phyloP scores from a whole-genome alignment of 805 yeast species.

The Kodamaea neixiangensis region DNA sequence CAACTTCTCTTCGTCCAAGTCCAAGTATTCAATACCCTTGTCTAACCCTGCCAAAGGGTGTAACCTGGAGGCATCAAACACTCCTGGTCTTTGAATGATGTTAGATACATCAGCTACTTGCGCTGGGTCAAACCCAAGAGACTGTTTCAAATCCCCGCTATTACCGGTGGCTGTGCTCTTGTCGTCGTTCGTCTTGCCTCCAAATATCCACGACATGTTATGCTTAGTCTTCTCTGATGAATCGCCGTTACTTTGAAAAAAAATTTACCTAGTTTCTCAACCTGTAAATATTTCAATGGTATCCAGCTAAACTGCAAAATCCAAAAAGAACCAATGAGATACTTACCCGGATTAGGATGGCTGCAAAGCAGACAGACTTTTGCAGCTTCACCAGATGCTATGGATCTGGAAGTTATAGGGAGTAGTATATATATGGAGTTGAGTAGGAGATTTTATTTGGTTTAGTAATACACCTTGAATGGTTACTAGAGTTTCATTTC shows the following conservation, averaged over 20 bases:
- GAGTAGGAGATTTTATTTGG: neutral
- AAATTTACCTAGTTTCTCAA: constrained; percentile 5
- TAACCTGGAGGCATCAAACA: constrained; percentile 67
- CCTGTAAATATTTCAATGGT: constrained; percentile 2
- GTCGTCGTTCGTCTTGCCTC: constrained; percentile 29
- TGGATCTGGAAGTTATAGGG: neutral
- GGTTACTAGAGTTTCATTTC: neutral
- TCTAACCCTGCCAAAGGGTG: constrained; percentile 94
- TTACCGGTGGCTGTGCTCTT: constrained; percentile 9
- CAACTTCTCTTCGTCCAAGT: constrained; percentile 78
- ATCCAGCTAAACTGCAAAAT: constrained; percentile 1
- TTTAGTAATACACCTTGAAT: neutral
- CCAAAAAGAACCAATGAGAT: neutral
- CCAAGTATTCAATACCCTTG: constrained; percentile 85
- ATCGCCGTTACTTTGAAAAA: constrained; percentile 5
- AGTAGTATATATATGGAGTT: neutral
- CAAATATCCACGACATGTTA: constrained; percentile 54
- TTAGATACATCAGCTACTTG: constrained; percentile 63
- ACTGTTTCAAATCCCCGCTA: constrained; percentile 23
- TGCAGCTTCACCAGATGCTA: neutral
- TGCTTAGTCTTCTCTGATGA: constrained; percentile 3
- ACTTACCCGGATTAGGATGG: constrained; percentile 6
- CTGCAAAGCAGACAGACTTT: neutral
- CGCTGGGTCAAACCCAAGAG: constrained; percentile 65
- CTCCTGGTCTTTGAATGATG: constrained; percentile 60